Evolutionary conservation across 345 rosid genomes (phyloP), one percentile per base, ranked within the genome.

Genomic region (Moringa oleifera): DNA sequence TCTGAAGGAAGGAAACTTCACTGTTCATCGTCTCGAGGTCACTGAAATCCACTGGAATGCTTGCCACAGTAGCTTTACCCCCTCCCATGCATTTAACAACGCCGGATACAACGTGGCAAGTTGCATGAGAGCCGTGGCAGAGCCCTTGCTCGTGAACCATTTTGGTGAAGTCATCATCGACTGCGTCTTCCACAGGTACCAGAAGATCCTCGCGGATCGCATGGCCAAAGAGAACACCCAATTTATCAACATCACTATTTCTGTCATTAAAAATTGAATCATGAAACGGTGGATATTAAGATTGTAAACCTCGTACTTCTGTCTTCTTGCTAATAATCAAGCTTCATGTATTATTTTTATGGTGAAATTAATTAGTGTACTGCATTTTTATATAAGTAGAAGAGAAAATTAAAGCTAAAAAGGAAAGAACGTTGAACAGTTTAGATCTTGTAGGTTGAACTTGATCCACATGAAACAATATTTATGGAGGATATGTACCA

Each of bases 71-170:
- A 1, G 12, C 6, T 41, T 41, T 7, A 41, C 12, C 17, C 47
- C 13, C 2, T 4, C 17, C 13, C 12, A 41, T 47, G 9, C 19
- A 49, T 59, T 18, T 41, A 41, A 1, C 1, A 68, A 73, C 19
- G 70, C 59, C 8, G 86, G 76, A 45, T 69, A 76, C 33, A 68
- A 57, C 24, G 75, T 79, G 41, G 83, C 82, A 0, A 61, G 22
- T 61, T 75, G 75, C 71, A 71, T 83, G 25, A 75, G 89, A 68
- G 87, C 92, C 1, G 92, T 73, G 68, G 67, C 79, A 8, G 92
- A 83, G 57, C 87, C 84, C 1, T 61, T 85, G 73, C 82, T 83
- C 10, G 33, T 74, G 8, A 69, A 68, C 61, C 88, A 86, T 25
- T 86, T 81, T 24, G 81, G 78, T 12, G 78, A 74, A 51, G 68